Evolutionary conservation across 2,329 filamentous ascomycete genomes (phyloP), one percentile per base, ranked within the genome.

Genomic region (Claviceps cyperi): DNA sequence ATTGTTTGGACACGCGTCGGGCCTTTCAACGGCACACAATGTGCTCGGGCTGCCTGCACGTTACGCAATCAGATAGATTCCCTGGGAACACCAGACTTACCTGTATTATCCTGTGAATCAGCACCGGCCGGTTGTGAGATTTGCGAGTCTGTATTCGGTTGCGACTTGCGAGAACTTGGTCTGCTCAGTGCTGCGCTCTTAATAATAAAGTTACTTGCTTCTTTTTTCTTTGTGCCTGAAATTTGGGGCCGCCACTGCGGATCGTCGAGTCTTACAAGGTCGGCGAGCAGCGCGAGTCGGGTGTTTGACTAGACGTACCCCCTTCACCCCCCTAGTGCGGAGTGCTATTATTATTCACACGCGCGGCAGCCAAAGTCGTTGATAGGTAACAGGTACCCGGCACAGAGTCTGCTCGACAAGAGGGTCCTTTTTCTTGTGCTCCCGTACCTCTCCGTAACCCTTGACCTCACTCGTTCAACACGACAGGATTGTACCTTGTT

Each of bases 401-500:
- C 44, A 50, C 51, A 37, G 48, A 48, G 48, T 32, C 49, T 49
- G 46, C 35, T 48, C 17, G 40, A 51, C 39, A 43, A 43, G 41
- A 46, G 40, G 51, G 49, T 51, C 21, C 28, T 21, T 17, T 47
- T 46, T 49, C 43, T 45, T 49, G 49, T 49, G 49, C 40, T 48
- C 46, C 28, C 45, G 39, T 43, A 32, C 44, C 22, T 22, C 22
- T 17, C 41, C 22, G 15, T 45, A 45, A 32, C 43, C 39, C 45
- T 48, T 50, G 41, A 46, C 28, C 51, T 49, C 46, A 38, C 48
- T 37, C 21, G 24, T 48, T 43, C 35, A 37, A 46, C 47, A 46
- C 48, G 45, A 48, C 51, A 51, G 49, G 51, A 53, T 53, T 46
- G 49, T 53, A 48, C 51, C 51, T 52, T 52, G 39, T 28, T 13